A percentile compares a stretch with the other conserved stretches of the same genome.
Evolutionary conservation across 768 basidiomycete species (phyloP).

Genomic region (Boletus pseudopeckii): DNA sequence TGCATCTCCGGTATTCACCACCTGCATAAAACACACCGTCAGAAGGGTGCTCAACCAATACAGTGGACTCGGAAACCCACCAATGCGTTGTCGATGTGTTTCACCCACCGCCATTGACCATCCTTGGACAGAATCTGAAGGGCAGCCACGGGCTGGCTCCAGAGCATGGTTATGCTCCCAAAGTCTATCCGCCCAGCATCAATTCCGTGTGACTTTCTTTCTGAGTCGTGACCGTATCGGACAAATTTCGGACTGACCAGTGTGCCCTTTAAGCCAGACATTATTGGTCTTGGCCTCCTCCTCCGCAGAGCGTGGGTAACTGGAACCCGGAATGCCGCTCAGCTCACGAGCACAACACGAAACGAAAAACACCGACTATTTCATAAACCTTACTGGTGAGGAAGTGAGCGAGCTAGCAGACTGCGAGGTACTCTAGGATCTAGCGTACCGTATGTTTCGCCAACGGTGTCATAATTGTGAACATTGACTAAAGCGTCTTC

Average conservation of each 20-base stretch:
- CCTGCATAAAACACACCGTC: slow-evolving; percentile 30
- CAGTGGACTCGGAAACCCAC: slow-evolving; percentile 27
- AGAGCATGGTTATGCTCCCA: slow-evolving; percentile 54
- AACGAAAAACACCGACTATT: slow-evolving; percentile 44
- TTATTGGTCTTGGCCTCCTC: slow-evolving; percentile 50
- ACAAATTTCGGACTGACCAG: slow-evolving; percentile 32
- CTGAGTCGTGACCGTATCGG: no score
- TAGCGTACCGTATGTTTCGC: slow-evolving; percentile 42
- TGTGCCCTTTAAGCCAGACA: slow-evolving; percentile 62
- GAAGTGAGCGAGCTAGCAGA: neutral
- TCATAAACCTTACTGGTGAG: slow-evolving; percentile 56
- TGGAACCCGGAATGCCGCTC: slow-evolving; percentile 14
- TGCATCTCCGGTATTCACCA: slow-evolving; percentile 58
- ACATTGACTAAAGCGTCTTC: slow-evolving; percentile 50
- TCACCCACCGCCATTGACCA: slow-evolving; percentile 55
- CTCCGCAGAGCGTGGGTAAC: slow-evolving; percentile 47
- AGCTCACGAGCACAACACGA: neutral
- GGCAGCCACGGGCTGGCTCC: slow-evolving; percentile 57
- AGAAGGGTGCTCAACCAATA: neutral
- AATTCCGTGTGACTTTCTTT: neutral
- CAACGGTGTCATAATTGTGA: slow-evolving; percentile 41
- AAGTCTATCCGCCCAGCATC: slow-evolving; percentile 36
- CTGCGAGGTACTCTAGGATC: neutral
- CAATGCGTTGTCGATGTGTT: slow-evolving; percentile 55
- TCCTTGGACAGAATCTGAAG: slow-evolving; percentile 54